These are phyloP conservation scores for Aspergillus diversus DNA, from an alignment of 495 filamentous ascomycete genomes.

Conservation along the genomic window DNA sequence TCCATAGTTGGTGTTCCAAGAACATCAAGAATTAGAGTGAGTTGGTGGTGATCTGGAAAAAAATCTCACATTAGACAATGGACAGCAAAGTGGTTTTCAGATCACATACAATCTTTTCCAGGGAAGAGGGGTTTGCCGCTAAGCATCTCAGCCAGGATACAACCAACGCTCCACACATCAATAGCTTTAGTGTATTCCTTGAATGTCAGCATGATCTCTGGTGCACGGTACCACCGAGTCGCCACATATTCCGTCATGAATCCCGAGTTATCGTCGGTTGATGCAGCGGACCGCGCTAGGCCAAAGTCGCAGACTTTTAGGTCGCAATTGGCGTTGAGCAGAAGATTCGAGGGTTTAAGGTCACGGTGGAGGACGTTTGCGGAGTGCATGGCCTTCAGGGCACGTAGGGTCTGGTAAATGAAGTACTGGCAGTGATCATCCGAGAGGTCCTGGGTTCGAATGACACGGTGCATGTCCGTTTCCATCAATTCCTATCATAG, in stretches of 20 bases:
- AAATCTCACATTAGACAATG: slow-evolving; percentile 15
- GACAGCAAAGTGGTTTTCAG: neutral
- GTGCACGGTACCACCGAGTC: slow-evolving; percentile 97
- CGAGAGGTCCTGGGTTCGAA: slow-evolving; percentile 96
- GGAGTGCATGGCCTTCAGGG: slow-evolving; percentile 98
- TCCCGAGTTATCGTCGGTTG: slow-evolving; percentile 96
- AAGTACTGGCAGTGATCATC: slow-evolving; percentile 99
- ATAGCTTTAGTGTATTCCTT: slow-evolving; percentile 99
- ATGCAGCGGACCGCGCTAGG: slow-evolving; percentile 88
- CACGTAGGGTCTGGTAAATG: slow-evolving; percentile 99
- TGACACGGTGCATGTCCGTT: slow-evolving; percentile 99
- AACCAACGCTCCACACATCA: slow-evolving; percentile 99
- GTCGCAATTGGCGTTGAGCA: slow-evolving; percentile 98
- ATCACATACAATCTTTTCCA: slow-evolving; percentile 91
- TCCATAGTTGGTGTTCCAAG: slow-evolving; percentile 99
- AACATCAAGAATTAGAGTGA: slow-evolving; percentile 96
- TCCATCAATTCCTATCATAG: slow-evolving; percentile 90
- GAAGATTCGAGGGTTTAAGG: slow-evolving; percentile 93
- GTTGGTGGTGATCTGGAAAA: slow-evolving; percentile 87
- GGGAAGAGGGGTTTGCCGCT: slow-evolving; percentile 98
- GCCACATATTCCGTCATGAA: slow-evolving; percentile 99
- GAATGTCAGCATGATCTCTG: slow-evolving; percentile 99
- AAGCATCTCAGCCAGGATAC: slow-evolving; percentile 99
- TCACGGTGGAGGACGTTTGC: slow-evolving; percentile 98
- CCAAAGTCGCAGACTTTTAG: slow-evolving; percentile 99